phyloP scores from a whole-genome alignment of 225 moss, liverwort and hornwort species.

The Polytrichum commune region DNA sequence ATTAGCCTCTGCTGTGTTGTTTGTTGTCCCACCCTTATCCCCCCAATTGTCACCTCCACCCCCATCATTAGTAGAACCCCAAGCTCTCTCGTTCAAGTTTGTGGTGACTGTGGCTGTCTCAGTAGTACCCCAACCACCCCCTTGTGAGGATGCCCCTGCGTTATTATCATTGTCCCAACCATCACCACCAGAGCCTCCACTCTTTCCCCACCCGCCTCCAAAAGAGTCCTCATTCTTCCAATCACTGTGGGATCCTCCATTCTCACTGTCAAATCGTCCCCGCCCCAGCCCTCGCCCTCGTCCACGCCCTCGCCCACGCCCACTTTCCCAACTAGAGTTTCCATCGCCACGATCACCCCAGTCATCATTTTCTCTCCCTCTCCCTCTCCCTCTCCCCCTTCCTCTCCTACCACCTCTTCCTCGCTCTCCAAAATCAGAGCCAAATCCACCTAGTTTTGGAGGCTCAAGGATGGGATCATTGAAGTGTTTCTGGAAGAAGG shows the following conservation, averaged over 20 bases:
- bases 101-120: conserved; percentile 5
- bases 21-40: conserved; percentile 8
- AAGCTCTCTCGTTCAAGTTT: not conserved
- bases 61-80: conserved; percentile 22
- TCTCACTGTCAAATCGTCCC: conserved; percentile 10
- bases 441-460: conserved; percentile 61
- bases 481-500: conserved; percentile 93
- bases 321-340: conserved; percentile 35
- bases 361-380: conserved; percentile 52
- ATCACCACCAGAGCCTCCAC: conserved; percentile 40
- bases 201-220: conserved; percentile 46
- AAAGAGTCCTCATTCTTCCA: conserved; percentile 67
- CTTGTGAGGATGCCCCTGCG: conserved; percentile 33
- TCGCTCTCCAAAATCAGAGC: conserved; percentile 58
- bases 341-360: conserved; percentile 41
- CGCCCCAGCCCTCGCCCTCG: conserved; percentile 21
- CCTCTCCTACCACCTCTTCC: conserved; percentile 42
- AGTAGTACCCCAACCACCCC: conserved; percentile 11
- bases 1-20: not conserved
- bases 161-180: conserved; percentile 44
- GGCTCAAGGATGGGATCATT: conserved; percentile 84
- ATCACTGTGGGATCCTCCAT: conserved; percentile 40
- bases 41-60: conserved; percentile 15
- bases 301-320: conserved; percentile 38
- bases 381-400: conserved; percentile 30